A percentile compares a stretch with the other conserved stretches of the same genome.
phyloP scores from a whole-genome alignment of 2,329 filamentous ascomycete genomes.

The Phialophora expanda region DNA sequence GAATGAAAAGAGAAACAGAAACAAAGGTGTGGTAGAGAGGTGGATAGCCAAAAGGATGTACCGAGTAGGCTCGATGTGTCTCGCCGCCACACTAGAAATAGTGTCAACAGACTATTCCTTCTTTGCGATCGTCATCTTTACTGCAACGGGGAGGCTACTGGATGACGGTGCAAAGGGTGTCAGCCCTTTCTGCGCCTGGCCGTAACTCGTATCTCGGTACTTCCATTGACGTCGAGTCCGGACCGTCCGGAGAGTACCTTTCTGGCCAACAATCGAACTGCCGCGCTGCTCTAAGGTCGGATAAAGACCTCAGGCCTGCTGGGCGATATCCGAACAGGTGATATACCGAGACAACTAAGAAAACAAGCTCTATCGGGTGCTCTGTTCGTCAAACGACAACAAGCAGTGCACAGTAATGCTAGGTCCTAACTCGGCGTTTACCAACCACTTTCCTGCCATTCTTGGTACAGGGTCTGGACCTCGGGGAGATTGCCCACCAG shows the following conservation, averaged over 20 bases:
- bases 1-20: background rate
- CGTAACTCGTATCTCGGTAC: background rate
- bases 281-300: conserved; percentile 7
- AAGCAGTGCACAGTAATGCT: background rate
- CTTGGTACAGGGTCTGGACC: background rate
- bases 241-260: background rate
- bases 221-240: background rate
- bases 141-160: background rate
- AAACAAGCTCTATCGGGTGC: background rate
- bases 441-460: background rate
- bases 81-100: background rate
- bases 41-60: background rate
- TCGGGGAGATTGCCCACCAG: conserved; percentile 18
- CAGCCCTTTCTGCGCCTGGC: background rate
- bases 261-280: background rate
- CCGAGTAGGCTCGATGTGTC: background rate
- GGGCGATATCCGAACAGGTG: background rate
- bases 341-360: background rate
- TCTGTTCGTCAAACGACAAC: background rate
- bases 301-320: conserved; percentile 1
- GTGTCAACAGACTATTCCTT: background rate
- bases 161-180: background rate
- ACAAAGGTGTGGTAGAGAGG: background rate
- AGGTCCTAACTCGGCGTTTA: background rate
- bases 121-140: background rate